phyloP scores from a whole-genome alignment of 345 rosid species.

The Lepidium sativum region DNA sequence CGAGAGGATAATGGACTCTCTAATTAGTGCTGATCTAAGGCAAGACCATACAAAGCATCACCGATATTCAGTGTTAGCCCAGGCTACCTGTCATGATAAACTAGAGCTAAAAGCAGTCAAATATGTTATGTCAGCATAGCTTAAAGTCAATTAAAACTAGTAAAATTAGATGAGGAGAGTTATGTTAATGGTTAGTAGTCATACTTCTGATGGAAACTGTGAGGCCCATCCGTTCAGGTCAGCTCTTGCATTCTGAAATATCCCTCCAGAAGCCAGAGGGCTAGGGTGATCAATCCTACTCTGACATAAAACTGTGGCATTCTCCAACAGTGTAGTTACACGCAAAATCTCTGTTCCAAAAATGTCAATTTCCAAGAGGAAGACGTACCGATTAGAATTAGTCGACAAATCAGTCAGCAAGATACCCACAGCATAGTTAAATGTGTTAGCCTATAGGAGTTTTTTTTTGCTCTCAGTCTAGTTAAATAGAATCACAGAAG shows the following conservation, averaged over 20 bases:
- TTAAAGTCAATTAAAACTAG: slow-evolving; percentile 42
- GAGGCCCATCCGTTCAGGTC: slow-evolving; percentile 88
- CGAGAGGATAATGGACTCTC: background rate
- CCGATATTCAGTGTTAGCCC: slow-evolving; percentile 29
- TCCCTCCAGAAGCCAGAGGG: slow-evolving; percentile 90
- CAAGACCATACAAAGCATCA: background rate
- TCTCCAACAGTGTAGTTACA: slow-evolving; percentile 98
- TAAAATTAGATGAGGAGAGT: slow-evolving; percentile 67
- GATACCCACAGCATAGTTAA: slow-evolving; percentile 50
- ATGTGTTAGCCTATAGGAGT: slow-evolving; percentile 40
- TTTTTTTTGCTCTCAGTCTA: slow-evolving; percentile 14
- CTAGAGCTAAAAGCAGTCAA: slow-evolving; percentile 31
- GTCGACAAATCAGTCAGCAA: slow-evolving; percentile 61
- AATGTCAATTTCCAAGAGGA: slow-evolving; percentile 94
- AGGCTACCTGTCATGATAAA: slow-evolving; percentile 38
- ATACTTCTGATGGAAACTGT: slow-evolving; percentile 97
- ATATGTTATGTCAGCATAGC: slow-evolving; percentile 47
- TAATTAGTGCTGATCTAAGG: slow-evolving; percentile 14
- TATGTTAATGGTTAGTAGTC: slow-evolving; percentile 98
- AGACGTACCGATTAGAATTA: slow-evolving; percentile 89
- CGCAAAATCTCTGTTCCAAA: slow-evolving; percentile 98
- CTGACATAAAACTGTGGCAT: slow-evolving; percentile 98
- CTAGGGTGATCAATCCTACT: slow-evolving; percentile 93
- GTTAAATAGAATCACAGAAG: slow-evolving; percentile 13
- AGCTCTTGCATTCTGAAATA: slow-evolving; percentile 89